Percentiles rank a stretch among this genome's conserved stretches.
phyloP scores from a whole-genome alignment of 768 basidiomycete genomes.

The Pleurotus eryngii region DNA sequence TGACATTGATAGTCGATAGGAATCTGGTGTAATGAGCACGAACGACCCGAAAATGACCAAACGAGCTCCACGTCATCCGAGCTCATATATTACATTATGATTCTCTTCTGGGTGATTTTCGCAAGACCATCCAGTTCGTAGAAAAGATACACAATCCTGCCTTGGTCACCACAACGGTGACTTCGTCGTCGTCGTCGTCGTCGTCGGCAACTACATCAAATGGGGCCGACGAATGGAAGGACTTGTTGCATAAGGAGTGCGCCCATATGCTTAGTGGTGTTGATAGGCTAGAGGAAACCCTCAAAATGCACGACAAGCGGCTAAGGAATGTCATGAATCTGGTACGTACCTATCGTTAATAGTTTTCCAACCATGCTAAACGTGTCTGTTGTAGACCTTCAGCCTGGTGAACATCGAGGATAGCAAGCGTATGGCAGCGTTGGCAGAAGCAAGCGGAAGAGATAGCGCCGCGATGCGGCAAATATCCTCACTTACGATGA shows the following conservation, averaged over 20 bases:
- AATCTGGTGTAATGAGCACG: conserved; percentile 37
- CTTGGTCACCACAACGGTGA: conserved; percentile 21
- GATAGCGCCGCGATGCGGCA: conserved; percentile 45
- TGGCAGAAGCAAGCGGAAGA: conserved; percentile 41
- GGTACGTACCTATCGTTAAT: conserved; percentile 19
- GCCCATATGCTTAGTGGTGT: conserved; percentile 47
- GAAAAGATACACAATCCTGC: conserved; percentile 45
- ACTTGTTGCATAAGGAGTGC: conserved; percentile 40
- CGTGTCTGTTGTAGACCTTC: conserved; percentile 32
- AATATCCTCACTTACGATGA: conserved; percentile 57
- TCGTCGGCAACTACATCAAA: neutral
- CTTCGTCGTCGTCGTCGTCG: neutral
- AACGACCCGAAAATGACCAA: conserved; percentile 44
- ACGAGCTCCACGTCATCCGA: conserved; percentile 52
- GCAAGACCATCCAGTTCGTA: conserved; percentile 49
- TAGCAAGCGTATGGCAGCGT: conserved; percentile 35
- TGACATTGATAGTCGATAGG: conserved; percentile 27
- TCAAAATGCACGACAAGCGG: conserved; percentile 39
- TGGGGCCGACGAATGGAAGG: neutral
- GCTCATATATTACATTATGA: conserved; percentile 58
- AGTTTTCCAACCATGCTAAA: neutral
- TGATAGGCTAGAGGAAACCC: conserved; percentile 38
- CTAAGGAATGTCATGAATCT: conserved; percentile 51
- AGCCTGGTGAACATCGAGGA: conserved; percentile 47
- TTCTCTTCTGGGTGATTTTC: conserved; percentile 51